These are phyloP conservation scores for Russula sp. DNA, from an alignment of 768 basidiomycete species.

Conservation along the genomic window DNA sequence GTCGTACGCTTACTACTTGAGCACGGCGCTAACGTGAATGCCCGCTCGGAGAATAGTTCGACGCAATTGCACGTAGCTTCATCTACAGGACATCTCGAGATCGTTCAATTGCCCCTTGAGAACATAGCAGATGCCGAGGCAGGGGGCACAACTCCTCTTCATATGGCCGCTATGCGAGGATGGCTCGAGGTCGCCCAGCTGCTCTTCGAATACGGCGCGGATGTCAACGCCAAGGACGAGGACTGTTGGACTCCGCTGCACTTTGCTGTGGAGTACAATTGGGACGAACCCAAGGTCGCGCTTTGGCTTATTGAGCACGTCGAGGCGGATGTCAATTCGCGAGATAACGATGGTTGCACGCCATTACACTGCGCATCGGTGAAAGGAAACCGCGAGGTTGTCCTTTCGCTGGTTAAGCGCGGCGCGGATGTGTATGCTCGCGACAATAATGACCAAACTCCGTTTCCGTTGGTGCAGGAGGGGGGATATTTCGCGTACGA, in stretches of 20 bases:
- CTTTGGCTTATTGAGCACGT: conserved; percentile 3
- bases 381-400: background rate
- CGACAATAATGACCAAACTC: background rate
- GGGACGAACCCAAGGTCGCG: background rate
- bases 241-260: background rate
- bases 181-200: conserved; percentile 3
- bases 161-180: background rate
- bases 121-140: background rate
- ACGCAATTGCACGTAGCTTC: background rate
- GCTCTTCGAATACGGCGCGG: background rate
- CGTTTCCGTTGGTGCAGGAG: conserved; percentile 27
- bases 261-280: conserved; percentile 1
- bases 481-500: background rate
- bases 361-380: background rate
- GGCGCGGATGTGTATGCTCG: background rate
- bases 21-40: background rate
- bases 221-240: background rate
- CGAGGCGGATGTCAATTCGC: background rate
- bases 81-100: background rate
- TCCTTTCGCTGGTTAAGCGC: background rate
- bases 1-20: background rate
- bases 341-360: background rate
- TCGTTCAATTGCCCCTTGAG: background rate
- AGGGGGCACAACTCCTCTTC: background rate
- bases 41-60: background rate